Percentiles rank a stretch among this genome's conserved stretches.
These are phyloP conservation scores for Biscogniauxia sp. DNA, from an alignment of 2,329 filamentous ascomycete species.

Conservation along the genomic window DNA sequence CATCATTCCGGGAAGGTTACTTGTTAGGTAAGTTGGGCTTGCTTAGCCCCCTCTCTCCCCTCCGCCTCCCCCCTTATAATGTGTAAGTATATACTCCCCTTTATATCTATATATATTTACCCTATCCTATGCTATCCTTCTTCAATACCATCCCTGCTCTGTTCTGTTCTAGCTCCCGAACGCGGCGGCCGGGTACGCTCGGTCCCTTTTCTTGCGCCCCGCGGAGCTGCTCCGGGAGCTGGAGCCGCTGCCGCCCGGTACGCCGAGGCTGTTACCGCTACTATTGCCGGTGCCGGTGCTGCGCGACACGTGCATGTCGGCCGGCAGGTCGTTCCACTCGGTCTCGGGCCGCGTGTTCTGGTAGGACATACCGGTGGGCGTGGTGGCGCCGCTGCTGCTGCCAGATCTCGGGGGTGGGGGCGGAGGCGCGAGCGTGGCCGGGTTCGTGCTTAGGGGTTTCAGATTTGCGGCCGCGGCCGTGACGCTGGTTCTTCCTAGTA, in stretches of 20 bases:
- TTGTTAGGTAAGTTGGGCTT: too few species aligned
- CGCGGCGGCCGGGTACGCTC: slow-evolving; percentile 61
- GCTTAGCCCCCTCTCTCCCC: too few species aligned
- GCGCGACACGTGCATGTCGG: slow-evolving; percentile 46
- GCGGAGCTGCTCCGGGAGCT: slow-evolving; percentile 58
- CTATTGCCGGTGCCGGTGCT: slow-evolving; percentile 2
- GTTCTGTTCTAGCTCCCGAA: slow-evolving; percentile 44
- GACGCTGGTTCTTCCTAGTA: slow-evolving; percentile 24
- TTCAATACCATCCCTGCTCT: too few species aligned
- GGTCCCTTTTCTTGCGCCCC: slow-evolving; percentile 56
- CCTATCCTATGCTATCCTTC: too few species aligned
- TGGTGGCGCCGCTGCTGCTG: slow-evolving; percentile 18
- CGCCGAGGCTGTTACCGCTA: slow-evolving; percentile 14
- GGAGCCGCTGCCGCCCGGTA: slow-evolving; percentile 37
- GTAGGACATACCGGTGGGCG: slow-evolving; percentile 42
- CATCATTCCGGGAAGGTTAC: too few species aligned
- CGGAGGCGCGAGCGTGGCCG: slow-evolving; percentile 15
- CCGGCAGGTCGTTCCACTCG: slow-evolving; percentile 66
- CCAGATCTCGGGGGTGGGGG: slow-evolving; percentile 33
- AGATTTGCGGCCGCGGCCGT: slow-evolving; percentile 32
- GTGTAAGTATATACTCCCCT: too few species aligned
- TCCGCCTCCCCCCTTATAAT: too few species aligned
- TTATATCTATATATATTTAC: too few species aligned
- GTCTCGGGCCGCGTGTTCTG: slow-evolving; percentile 58
- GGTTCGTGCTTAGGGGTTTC: slow-evolving; percentile 9